A percentile compares a stretch with the other conserved stretches of the same genome.
phyloP scores from a whole-genome alignment of 768 basidiomycete species.

The Xerocomus spinulosus region DNA sequence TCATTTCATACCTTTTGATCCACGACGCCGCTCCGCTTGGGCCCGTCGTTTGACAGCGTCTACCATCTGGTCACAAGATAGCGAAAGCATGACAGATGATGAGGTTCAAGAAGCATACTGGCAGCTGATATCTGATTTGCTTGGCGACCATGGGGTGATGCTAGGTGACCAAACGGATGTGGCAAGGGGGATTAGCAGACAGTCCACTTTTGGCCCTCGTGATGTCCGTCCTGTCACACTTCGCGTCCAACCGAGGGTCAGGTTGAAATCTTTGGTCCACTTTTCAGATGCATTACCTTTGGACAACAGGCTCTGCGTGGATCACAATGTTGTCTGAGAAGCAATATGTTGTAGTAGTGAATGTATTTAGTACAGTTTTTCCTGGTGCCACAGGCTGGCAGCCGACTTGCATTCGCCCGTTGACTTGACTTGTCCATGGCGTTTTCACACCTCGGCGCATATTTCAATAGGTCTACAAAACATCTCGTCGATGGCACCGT shows the following conservation, averaged over 20 bases:
- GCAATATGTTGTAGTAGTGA: too few species aligned
- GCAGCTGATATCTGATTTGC: background rate
- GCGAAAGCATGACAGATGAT: conserved; percentile 34
- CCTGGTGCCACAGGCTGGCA: too few species aligned
- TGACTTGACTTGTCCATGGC: conserved; percentile 17
- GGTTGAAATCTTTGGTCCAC: conserved; percentile 1
- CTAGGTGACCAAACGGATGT: background rate
- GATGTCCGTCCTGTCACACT: background rate
- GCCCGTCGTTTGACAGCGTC: conserved; percentile 13
- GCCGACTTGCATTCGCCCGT: background rate
- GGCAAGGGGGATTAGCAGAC: background rate
- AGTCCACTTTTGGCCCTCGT: background rate
- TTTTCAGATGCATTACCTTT: background rate
- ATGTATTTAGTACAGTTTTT: too few species aligned
- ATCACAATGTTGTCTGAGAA: conserved; percentile 7
- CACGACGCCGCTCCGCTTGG: background rate
- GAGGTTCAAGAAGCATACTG: conserved; percentile 3
- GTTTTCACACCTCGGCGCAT: conserved; percentile 24
- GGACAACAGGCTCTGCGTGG: background rate
- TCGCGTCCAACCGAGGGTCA: conserved; percentile 2
- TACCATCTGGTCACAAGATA: conserved; percentile 35
- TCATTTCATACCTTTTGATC: background rate
- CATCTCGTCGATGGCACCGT: conserved; percentile 37
- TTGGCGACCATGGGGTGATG: background rate
- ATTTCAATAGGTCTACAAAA: conserved; percentile 38